Evolutionary conservation across 2,329 filamentous ascomycete species (phyloP).

Genomic region (Fusarium anguioides): DNA sequence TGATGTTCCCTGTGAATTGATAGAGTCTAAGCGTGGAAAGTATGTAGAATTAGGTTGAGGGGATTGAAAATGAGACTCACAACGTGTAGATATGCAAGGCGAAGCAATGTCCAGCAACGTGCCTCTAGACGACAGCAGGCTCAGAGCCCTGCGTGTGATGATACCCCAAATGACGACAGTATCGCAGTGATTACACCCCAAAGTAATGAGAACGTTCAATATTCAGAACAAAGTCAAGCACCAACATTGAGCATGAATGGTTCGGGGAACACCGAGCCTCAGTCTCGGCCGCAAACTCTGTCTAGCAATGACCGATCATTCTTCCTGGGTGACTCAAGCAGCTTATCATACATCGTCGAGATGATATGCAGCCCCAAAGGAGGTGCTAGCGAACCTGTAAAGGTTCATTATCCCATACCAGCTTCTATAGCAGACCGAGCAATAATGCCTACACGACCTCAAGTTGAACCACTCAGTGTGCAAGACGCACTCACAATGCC

Average conservation of each 20-base stretch:
- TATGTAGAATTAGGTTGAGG: background rate
- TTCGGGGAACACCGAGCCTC: fast-evolving
- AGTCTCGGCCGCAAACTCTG: background rate
- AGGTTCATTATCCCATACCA: conserved; percentile 36
- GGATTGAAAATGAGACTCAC: background rate
- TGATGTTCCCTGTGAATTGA: conserved; percentile 25
- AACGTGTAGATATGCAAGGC: conserved; percentile 1
- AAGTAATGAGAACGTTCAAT: fast-evolving
- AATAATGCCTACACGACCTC: conserved; percentile 1
- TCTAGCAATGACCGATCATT: conserved; percentile 3
- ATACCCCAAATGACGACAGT: background rate
- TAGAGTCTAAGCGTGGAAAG: conserved; percentile 36
- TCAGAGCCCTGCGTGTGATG: background rate
- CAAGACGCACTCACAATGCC: conserved; percentile 26
- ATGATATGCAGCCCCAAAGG: conserved; percentile 29
- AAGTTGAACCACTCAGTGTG: conserved; percentile 5
- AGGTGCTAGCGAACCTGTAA: conserved; percentile 32
- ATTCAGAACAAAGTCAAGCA: fast-evolving
- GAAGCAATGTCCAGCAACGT: conserved; percentile 3
- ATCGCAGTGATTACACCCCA: background rate
- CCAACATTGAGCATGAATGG: fast-evolving
- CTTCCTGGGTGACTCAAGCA: conserved; percentile 28
- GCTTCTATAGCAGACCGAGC: conserved; percentile 29
- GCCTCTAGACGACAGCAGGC: background rate
- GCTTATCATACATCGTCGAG: conserved; percentile 36